phyloP scores from a whole-genome alignment of 345 rosid genomes.

The Geranium rotundifolium region DNA sequence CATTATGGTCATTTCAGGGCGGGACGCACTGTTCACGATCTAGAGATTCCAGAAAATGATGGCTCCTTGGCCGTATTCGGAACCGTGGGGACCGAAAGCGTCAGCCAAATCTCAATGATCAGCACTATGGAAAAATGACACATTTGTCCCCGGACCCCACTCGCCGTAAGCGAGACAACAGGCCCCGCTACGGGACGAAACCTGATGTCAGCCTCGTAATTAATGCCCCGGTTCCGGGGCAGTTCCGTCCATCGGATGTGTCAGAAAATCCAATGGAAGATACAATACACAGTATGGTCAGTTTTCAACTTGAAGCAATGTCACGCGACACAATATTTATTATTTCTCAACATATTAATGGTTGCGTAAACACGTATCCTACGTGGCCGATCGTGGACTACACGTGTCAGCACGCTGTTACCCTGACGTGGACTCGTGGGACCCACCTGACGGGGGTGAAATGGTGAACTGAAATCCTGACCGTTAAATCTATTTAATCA shows the following conservation, averaged over 20 bases:
- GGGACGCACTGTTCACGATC: conserved; percentile 8
- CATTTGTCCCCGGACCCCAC: not conserved
- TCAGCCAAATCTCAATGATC: conserved; percentile 29
- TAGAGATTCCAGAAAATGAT: conserved; percentile 33
- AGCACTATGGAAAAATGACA: conserved; percentile 6
- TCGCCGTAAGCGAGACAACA: conserved; percentile 9
- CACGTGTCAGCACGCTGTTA: no score
- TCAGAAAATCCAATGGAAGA: conserved; percentile 84
- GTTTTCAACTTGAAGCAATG: conserved; percentile 26
- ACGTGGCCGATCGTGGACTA: no score
- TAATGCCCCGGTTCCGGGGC: conserved; percentile 11
- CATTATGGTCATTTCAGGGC: conserved; percentile 10
- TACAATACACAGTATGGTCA: conserved; percentile 50
- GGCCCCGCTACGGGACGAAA: conserved; percentile 8
- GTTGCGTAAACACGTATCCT: no score
- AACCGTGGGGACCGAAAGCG: conserved; percentile 34
- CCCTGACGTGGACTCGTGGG: no score
- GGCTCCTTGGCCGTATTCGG: conserved; percentile 38
- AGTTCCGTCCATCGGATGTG: conserved; percentile 16
- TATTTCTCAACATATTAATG: no score
- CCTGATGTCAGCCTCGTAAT: conserved; percentile 20
- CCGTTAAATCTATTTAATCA: not conserved
- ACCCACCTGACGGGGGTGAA: not conserved
- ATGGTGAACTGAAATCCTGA: not conserved
- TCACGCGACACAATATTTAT: not conserved